Base-by-base conservation (phyloP, 75 land plant species). In the Larix kaempferi region DNA sequence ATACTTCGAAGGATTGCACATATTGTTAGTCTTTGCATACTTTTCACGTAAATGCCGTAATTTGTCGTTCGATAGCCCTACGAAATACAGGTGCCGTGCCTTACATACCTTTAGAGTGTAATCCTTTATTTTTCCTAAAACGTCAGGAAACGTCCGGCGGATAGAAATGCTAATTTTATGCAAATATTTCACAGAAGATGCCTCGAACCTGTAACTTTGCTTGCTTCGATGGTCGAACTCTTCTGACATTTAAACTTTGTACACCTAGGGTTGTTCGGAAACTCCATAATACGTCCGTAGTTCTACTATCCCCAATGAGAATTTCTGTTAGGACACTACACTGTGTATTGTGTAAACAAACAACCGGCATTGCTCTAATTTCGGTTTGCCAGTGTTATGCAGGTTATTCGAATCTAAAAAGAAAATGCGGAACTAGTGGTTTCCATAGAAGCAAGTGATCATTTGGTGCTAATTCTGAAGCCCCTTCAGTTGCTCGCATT, bases 21-120 rank as follows among this genome's bases (percentile, higher is more conserved):
- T n/a, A 41, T 69, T 69, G 37, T 3, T 44, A 19, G 72, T 41
- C 10, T 41, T 39, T 21, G 7, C 52, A 21, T 41, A 37, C 35
- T 39, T 17, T 67, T 67, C 11, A 39, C 72, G 72, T 67, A 67
- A 69, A 41, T 41, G 52, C 72, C 52, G 6, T 37, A 62, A n/a
- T 10, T 49, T 49, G 54, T 49, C 54, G 10, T 49, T 49, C 54
- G 54, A 49, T 7, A 69, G n/a, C n/a, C 25, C 72, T 69, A 37
- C 39, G 49, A 41, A 39, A 69, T 41, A 69, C 11, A 17, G n/a
- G 72, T n/a, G 3, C 11, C 72, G 21, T 6, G 72, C 33, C 72
- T 6, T 22, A 69, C 13, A 35, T 7, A 21, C n/a, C 52, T 69
- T 41, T 41, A 69, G 10, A 4, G 11, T n/a, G 72, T 21, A 19